These are phyloP conservation scores for Tylopilus felleus DNA, from an alignment of 768 basidiomycete genomes.

Conservation along the genomic window DNA sequence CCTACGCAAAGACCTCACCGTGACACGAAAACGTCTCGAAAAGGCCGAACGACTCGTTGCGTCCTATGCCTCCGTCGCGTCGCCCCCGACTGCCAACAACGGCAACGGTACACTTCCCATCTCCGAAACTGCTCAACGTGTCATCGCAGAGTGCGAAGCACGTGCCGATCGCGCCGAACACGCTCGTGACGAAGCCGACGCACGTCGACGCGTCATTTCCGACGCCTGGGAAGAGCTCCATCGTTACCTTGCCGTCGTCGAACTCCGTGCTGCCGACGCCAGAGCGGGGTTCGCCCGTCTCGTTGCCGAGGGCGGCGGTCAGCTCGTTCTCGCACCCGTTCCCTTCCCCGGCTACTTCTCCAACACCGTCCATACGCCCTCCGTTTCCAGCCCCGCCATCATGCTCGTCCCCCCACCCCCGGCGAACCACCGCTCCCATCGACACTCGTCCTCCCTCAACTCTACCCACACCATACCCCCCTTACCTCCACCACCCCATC, in stretches of 20 bases:
- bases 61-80: constrained; percentile 22
- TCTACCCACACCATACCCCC: constrained; percentile 32
- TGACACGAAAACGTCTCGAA: constrained; percentile 44
- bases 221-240: constrained; percentile 53
- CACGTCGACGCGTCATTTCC: constrained; percentile 40
- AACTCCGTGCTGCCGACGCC: constrained; percentile 47
- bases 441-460: constrained; percentile 23
- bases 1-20: constrained; percentile 48
- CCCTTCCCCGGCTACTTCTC: constrained; percentile 24
- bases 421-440: constrained; percentile 17
- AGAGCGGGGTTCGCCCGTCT: constrained; percentile 45
- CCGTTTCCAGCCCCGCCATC: constrained; percentile 24
- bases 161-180: constrained; percentile 49
- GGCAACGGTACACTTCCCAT: constrained; percentile 7
- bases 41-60: constrained; percentile 47
- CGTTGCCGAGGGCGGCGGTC: constrained; percentile 43
- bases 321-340: constrained; percentile 37
- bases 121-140: constrained; percentile 34
- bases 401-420: constrained; percentile 26
- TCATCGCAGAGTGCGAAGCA: constrained; percentile 46
- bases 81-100: constrained; percentile 20
- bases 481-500: constrained; percentile 40
- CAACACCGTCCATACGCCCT: constrained; percentile 13
- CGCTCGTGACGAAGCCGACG: constrained; percentile 54
- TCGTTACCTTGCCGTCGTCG: constrained; percentile 43